A percentile compares a stretch with the other conserved stretches of the same genome.
Conservation (phyloP, 2,329 filamentous ascomycete species). For the Ophiognomonia clavigignenti-juglandacearum region DNA sequence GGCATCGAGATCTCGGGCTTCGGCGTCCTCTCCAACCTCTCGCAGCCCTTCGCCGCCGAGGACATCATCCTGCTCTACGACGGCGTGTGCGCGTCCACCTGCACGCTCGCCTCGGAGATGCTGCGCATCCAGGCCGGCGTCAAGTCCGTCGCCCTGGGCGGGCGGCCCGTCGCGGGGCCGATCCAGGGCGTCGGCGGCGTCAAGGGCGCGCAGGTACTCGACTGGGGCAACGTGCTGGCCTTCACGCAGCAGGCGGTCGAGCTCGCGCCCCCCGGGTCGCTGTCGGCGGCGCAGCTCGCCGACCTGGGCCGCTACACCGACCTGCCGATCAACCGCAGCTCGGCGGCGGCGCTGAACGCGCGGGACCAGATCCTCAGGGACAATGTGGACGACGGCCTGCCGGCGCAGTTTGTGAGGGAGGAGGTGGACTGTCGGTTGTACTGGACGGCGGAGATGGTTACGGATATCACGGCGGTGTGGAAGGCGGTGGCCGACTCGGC, state of each 20-base stretch:
- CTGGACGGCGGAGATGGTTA: slow-evolving; percentile 45
- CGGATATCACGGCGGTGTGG: slow-evolving; percentile 42
- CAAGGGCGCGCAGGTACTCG: slow-evolving; percentile 41
- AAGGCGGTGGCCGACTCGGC: slow-evolving; percentile 35
- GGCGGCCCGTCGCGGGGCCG: slow-evolving; percentile 37
- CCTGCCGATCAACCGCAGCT: slow-evolving; percentile 29
- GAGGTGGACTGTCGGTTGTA: slow-evolving; percentile 45
- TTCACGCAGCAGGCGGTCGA: slow-evolving; percentile 22
- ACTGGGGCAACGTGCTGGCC: slow-evolving; percentile 25
- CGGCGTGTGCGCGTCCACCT: slow-evolving; percentile 54
- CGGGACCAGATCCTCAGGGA: slow-evolving; percentile 33
- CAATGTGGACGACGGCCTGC: slow-evolving; percentile 34
- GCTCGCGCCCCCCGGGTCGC: slow-evolving; percentile 20
- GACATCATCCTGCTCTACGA: slow-evolving; percentile 57
- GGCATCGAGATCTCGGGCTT: slow-evolving; percentile 47
- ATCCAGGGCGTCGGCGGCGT: slow-evolving; percentile 52
- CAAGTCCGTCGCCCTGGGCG: slow-evolving; percentile 50
- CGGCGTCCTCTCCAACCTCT: slow-evolving; percentile 38
- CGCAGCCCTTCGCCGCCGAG: slow-evolving; percentile 50
- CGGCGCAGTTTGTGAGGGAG: slow-evolving; percentile 44
- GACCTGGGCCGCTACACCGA: slow-evolving; percentile 27
- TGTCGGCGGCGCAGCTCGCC: slow-evolving; percentile 23
- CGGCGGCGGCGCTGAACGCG: slow-evolving; percentile 30
- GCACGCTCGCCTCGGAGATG: slow-evolving; percentile 52
- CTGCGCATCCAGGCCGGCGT: slow-evolving; percentile 47